Percentiles rank a stretch among this genome's conserved stretches.
These are phyloP conservation scores for Tricholoma furcatifolium DNA, from an alignment of 768 basidiomycete species.

Conservation along the genomic window DNA sequence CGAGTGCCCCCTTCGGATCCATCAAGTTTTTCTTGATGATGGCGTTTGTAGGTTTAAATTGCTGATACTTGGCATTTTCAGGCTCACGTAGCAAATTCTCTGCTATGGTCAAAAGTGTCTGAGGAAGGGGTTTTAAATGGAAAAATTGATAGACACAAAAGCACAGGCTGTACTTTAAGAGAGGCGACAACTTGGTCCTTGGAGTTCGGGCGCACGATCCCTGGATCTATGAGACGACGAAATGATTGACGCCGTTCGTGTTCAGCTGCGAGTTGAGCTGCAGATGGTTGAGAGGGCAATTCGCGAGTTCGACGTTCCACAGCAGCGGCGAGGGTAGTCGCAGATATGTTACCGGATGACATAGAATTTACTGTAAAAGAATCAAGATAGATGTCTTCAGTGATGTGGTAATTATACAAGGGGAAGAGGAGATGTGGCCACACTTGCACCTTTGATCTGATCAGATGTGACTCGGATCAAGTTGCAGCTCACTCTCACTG, in stretches of 20 bases:
- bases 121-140: conserved; percentile 17
- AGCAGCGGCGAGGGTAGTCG: conserved; percentile 40
- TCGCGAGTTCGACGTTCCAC: conserved; percentile 41
- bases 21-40: conserved; percentile 66
- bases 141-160: conserved; percentile 17
- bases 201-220: conserved; percentile 70
- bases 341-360: conserved; percentile 25
- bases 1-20: conserved; percentile 71
- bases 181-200: conserved; percentile 58
- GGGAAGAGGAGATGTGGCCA: too few species aligned
- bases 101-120: conserved; percentile 68
- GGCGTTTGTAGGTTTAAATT: conserved; percentile 75
- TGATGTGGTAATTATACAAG: not conserved
- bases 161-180: conserved; percentile 51
- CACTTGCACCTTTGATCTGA: too few species aligned
- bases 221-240: conserved; percentile 75
- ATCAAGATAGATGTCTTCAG: not conserved
- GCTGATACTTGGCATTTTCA: conserved; percentile 66
- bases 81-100: conserved; percentile 77
- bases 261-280: conserved; percentile 44
- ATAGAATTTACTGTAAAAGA: not conserved
- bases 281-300: conserved; percentile 30
- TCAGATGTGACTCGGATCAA: not conserved
- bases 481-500: not conserved
- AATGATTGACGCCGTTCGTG: conserved; percentile 71